These are phyloP conservation scores for Xylariaceae sp. DNA, from an alignment of 2,329 filamentous ascomycete species.

Conservation along the genomic window DNA sequence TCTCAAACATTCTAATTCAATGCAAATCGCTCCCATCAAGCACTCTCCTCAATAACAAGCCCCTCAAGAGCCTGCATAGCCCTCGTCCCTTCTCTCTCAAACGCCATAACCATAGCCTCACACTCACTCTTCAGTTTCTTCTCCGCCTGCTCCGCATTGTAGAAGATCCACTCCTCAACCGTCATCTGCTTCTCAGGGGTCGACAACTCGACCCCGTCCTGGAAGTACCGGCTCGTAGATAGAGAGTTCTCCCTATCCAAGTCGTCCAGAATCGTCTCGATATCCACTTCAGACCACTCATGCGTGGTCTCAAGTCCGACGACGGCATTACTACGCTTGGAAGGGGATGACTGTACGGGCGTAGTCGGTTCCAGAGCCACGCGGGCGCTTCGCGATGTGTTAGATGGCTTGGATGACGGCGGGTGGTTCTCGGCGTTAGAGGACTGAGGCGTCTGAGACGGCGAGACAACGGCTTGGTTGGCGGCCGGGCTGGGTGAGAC, in stretches of 20 bases:
- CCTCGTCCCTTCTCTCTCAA: conserved; percentile 75
- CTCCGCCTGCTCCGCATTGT: conserved; percentile 76
- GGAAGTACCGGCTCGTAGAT: conserved; percentile 39
- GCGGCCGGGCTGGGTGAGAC: conserved; percentile 45
- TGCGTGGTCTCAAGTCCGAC: conserved; percentile 51
- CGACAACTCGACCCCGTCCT: conserved; percentile 56
- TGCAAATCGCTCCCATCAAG: background rate
- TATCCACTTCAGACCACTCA: conserved; percentile 69
- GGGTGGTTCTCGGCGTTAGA: conserved; percentile 78
- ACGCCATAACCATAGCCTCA: conserved; percentile 73
- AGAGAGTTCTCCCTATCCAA: conserved; percentile 50
- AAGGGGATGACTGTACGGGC: conserved; percentile 52
- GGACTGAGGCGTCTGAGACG: conserved; percentile 65
- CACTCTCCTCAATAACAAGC: conserved; percentile 49
- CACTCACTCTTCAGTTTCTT: conserved; percentile 73
- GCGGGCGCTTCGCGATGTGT: conserved; percentile 41
- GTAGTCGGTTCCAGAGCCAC: conserved; percentile 45
- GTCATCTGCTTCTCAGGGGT: conserved; percentile 83
- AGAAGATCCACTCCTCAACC: conserved; percentile 85
- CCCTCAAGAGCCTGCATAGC: conserved; percentile 76
- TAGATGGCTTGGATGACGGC: conserved; percentile 58
- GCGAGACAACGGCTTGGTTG: conserved; percentile 51
- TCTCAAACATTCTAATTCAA: too few relatives aligned
- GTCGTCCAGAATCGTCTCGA: conserved; percentile 64
- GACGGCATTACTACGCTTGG: conserved; percentile 55